Evolutionary conservation across 2,329 filamentous ascomycete genomes (phyloP), one percentile per base, ranked within the genome.

Genomic region (Colletotrichum aenigma): DNA sequence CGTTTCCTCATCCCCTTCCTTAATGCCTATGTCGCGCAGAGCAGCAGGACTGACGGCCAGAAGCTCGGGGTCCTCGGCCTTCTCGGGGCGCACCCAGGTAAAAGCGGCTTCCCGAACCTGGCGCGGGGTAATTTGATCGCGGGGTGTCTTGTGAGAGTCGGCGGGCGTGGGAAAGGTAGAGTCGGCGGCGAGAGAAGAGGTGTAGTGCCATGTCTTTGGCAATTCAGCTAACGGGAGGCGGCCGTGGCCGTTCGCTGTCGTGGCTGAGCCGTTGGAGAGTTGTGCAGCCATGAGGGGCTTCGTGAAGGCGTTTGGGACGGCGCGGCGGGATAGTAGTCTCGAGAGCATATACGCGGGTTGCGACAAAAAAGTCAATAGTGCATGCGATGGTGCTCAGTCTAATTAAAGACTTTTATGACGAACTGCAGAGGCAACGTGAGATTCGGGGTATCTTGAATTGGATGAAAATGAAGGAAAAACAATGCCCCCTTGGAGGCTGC

Each of bases 11-110:
- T 97, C 94, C 4, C 90, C 91, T 2, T 89, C 84, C 24, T 89
- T 88, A 75, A 99, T 91, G 0, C 95, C 94, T n/a, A 99, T 87
- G 80, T 98, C 95, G 66, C 88, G 89, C 85, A 98, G 88, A 0
- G 96, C 96, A 3, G 92, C 92, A 4, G 92, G 90, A 77, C 96
- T 98, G 3, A 98, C 93, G 8, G 92, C 94, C 3, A 98, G 89
- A 18, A 99, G 88, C 81, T 98, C 95, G 0, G 95, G 92, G 26
- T 94, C 90, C 77, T 93, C 88, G 30, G 93, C 90, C 24, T 89
- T 85, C 80, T 96, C 94, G 0, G 97, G 97, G 6, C 96, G 92
- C 24, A 99, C 96, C 89, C 93, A 99, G 10, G 96, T 98, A 85
- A 95, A 99, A 66, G 96, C 86, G 6, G 97, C 96, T 75, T 93